Base-by-base conservation (phyloP, 441 rosid genomes). In the Pelargonium cotyledonis region DNA sequence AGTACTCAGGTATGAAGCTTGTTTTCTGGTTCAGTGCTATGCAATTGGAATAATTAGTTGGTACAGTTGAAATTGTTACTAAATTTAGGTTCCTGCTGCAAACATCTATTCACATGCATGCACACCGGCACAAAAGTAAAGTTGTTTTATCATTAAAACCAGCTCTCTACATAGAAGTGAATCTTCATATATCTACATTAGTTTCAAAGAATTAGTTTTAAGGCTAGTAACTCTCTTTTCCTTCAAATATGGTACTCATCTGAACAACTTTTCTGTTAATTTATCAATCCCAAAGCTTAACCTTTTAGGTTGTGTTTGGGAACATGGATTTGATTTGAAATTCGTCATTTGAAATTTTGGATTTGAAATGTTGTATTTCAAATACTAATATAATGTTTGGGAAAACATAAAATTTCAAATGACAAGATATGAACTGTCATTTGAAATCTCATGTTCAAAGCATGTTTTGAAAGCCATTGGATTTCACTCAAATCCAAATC, bases 1-100 rank as follows among this genome's bases (percentile, higher is more conserved):
- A 85, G 80, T 79, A 79, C 88, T 72, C 88, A 85, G 89, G 96
- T 85, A 71, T 66, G 74, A 70, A 49, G 41, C 23, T 51, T 63
- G 12, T 67, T 70, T 35, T 49, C 75, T 58, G 67, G 23, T 73
- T 66, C 14, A 58, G 15, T 64, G 18, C 19, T 19, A 44, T 19
- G 29, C 16, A 44, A 57, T 68, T 65, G 19, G 15, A 16, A 49
- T 40, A 14, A 0, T 23, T 23, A 23, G 26, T 23, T 23, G 26
- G 26, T 23, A 23, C 2, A 2, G 2, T 23, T 23, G 2, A 23
- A 23, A 23, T 0, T 23, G 26, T 23, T 23, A 23, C 26, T 23
- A 23, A 44, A 14, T 67, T 38, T 40, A 38, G 26, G 35, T 70
- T 57, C 46, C 21, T 35, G 44, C 40, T 70, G 66, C 69, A 70